Percentiles rank a stretch among this genome's conserved stretches.
Evolutionary conservation across 176 grass and related monocot genomes (phyloP).

Genomic region (Chloris gayana): DNA sequence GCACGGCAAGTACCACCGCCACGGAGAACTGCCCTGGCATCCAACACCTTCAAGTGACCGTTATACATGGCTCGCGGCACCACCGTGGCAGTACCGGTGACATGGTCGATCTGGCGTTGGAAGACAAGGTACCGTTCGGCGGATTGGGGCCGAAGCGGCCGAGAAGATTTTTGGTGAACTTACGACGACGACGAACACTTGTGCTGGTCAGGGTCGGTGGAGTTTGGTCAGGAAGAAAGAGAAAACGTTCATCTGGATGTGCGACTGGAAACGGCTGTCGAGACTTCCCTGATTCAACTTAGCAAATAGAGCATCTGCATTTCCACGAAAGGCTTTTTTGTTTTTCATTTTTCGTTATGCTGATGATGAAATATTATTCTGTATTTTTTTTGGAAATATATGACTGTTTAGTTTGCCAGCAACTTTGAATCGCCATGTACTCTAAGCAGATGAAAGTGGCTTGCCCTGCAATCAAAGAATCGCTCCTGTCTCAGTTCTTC

Average conservation of each 20-base stretch:
- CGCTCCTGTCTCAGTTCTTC: not conserved
- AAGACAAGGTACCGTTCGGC: no score
- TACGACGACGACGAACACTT: not conserved
- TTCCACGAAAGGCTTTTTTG: not conserved
- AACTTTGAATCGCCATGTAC: no score
- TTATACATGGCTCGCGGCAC: no score
- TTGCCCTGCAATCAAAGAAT: not conserved
- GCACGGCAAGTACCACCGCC: no score
- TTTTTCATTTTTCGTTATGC: no score
- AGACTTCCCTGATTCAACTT: not conserved
- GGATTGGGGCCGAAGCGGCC: no score
- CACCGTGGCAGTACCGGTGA: no score
- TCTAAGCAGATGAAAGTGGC: not conserved
- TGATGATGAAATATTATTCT: not conserved
- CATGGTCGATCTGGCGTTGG: no score
- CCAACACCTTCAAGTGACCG: no score
- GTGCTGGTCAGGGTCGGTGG: not conserved
- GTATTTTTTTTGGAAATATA: not conserved
- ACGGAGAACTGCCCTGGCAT: no score
- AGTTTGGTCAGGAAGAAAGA: no score
- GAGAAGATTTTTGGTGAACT: not conserved
- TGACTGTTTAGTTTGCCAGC: no score
- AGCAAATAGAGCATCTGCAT: not conserved
- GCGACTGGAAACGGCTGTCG: not conserved
- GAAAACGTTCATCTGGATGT: not conserved